Evolutionary conservation across 2,329 filamentous ascomycete genomes (phyloP), one percentile per base, ranked within the genome.

Genomic region (Alternaria conjuncta): DNA sequence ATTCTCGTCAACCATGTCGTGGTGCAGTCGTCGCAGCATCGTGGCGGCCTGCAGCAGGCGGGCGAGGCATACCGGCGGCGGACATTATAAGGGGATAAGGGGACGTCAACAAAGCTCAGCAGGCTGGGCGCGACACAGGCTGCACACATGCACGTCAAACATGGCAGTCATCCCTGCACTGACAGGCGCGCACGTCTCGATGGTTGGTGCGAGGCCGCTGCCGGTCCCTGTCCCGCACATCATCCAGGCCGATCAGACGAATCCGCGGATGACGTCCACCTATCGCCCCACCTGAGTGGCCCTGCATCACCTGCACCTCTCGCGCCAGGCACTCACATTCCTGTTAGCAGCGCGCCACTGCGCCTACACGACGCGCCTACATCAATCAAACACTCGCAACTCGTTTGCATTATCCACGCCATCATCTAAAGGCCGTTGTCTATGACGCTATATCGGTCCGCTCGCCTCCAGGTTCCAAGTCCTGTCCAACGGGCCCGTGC

Each of bases 1-100:
- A 46, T 64, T 65, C 26, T 64, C 66, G 50, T 73, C 65, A 56
- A 61, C 64, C 59, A 70, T 60, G 45, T 73, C 66, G 53, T 56
- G 67, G 63, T 71, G 71, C 49, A 73, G 63, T 63, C 68, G 72
- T 67, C 72, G 71, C 64, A 79, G 66, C 72, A 76, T 77, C 64
- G 69, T 74, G 61, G 64, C 60, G 66, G 50, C 62, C 47, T 57
- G 51, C 55, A 51, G 64, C 56, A 58, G 46, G 58, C 32, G 54
- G 46, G 63, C 65, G 64, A 65, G 28, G 67, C 74, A 76, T 75
- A 67, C 62, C 70, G 66, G 56, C 41, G 58, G 59, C 46, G 60
- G 64, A 49, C 64, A 67, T 66, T 53, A 57, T 67, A 63, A 65
- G 53, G 53, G 51, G 56, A 58, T 61, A 63, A 71, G 67, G 64